Percentiles rank a stretch among this genome's conserved stretches.
phyloP scores from a whole-genome alignment of 257 asterid species.

The Salvia splendens region DNA sequence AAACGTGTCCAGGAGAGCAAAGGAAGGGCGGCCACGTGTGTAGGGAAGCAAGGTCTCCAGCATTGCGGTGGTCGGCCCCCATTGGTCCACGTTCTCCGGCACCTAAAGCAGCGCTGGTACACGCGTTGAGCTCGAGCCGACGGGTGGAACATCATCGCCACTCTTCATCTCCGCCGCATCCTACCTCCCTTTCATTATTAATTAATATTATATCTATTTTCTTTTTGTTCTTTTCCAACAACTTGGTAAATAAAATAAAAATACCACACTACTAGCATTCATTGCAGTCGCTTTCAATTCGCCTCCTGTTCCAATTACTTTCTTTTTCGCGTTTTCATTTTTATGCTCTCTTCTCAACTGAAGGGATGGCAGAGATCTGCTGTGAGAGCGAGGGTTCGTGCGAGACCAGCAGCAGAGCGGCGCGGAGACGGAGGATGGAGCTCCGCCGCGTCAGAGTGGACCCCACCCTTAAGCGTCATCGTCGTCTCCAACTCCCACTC shows the following conservation, averaged over 20 bases:
- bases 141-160: slow-evolving; percentile 34
- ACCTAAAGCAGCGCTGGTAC: slow-evolving; percentile 3
- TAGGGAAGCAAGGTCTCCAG: background rate
- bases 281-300: background rate
- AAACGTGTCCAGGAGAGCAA: slow-evolving; percentile 42
- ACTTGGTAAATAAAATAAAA: background rate
- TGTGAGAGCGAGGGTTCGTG: slow-evolving; percentile 48
- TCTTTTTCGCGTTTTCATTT: background rate
- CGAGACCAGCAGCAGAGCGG: slow-evolving; percentile 40
- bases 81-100: slow-evolving; percentile 41
- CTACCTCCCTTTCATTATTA: background rate
- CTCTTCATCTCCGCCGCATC: slow-evolving; percentile 18
- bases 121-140: slow-evolving; percentile 38
- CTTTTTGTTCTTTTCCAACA: background rate
- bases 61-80: background rate
- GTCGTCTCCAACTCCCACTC: slow-evolving; percentile 5
- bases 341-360: background rate
- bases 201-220: background rate
- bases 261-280: background rate
- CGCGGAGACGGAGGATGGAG: slow-evolving; percentile 47
- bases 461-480: slow-evolving; percentile 43
- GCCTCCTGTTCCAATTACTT: background rate
- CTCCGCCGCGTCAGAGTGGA: slow-evolving; percentile 10
- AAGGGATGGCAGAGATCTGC: slow-evolving; percentile 66
- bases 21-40: background rate